These are phyloP conservation scores for Fusarium sp. DNA, from an alignment of 2,329 filamentous ascomycete species.

Conservation along the genomic window DNA sequence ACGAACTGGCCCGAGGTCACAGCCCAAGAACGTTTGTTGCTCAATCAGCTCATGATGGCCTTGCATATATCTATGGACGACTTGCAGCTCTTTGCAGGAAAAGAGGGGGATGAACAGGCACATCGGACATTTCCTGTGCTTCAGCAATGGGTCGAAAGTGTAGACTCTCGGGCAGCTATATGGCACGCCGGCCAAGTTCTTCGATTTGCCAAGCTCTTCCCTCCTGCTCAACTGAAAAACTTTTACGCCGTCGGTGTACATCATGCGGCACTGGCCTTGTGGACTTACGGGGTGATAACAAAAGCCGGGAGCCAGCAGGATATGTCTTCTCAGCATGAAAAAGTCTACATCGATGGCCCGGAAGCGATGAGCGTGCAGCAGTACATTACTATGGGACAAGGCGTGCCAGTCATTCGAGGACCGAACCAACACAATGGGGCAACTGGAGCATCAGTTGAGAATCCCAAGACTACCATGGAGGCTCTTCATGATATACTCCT, in stretches of 20 bases:
- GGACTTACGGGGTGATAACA: constrained; percentile 72
- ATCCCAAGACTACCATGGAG: constrained; percentile 68
- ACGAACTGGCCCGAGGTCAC: constrained; percentile 55
- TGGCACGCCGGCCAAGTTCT: constrained; percentile 76
- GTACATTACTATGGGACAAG: constrained; percentile 67
- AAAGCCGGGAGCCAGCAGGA: constrained; percentile 50
- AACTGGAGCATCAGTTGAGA: constrained; percentile 56
- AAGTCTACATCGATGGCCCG: constrained; percentile 65
- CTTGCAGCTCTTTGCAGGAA: constrained; percentile 73
- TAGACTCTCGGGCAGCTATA: constrained; percentile 66
- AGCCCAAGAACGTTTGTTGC: constrained; percentile 57
- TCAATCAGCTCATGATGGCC: constrained; percentile 68
- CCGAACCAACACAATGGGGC: constrained; percentile 41
- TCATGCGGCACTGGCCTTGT: constrained; percentile 73
- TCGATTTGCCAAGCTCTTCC: constrained; percentile 65
- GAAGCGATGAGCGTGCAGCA: constrained; percentile 62
- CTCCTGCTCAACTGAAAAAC: constrained; percentile 64
- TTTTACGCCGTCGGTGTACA: constrained; percentile 76
- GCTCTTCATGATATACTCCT: constrained; percentile 65
- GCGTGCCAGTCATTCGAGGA: constrained; percentile 59
- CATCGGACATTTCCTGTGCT: constrained; percentile 66
- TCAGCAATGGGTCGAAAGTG: constrained; percentile 65
- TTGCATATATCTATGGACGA: constrained; percentile 72
- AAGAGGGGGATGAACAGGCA: constrained; percentile 73
- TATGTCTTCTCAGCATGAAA: constrained; percentile 47